Evolutionary conservation across 1,139 yeast genomes (phyloP).

Genomic region (Scheffersomyces quercinus): DNA sequence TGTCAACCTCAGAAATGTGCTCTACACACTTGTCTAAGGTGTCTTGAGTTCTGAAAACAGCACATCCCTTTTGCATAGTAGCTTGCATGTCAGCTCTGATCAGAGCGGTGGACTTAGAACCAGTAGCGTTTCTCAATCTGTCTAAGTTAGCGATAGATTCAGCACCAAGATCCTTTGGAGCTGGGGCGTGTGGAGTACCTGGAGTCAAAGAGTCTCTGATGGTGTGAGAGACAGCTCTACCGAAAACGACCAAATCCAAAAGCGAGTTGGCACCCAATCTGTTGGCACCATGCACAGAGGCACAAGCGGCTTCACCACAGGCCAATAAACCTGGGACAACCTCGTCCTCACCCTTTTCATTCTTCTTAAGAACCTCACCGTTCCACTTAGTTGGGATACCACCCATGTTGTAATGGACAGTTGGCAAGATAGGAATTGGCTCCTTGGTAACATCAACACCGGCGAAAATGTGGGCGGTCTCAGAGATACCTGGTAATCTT

Average conservation of each 20-base stretch:
- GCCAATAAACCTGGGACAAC: slow-evolving; percentile 94
- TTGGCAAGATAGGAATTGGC: slow-evolving; percentile 97
- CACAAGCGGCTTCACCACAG: slow-evolving; percentile 99
- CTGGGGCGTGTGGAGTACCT: slow-evolving; percentile 75
- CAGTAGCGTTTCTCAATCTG: slow-evolving; percentile 79
- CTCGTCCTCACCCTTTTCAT: slow-evolving; percentile 86
- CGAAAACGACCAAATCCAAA: slow-evolving; percentile 94
- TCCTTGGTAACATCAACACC: slow-evolving; percentile 99
- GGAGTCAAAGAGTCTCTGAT: slow-evolving; percentile 84
- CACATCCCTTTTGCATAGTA: slow-evolving; percentile 95
- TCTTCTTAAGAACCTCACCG: slow-evolving; percentile 88
- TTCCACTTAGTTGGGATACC: slow-evolving; percentile 98
- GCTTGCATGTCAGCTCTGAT: slow-evolving; percentile 92
- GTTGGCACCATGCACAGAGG: slow-evolving; percentile 98
- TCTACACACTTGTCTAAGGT: slow-evolving; percentile 90
- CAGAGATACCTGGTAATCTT: slow-evolving; percentile 98
- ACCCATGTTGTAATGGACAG: slow-evolving; percentile 99
- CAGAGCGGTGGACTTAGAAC: slow-evolving; percentile 79
- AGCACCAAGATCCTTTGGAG: slow-evolving; percentile 83
- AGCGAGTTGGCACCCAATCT: slow-evolving; percentile 99
- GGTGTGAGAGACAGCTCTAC: slow-evolving; percentile 96
- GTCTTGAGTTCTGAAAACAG: slow-evolving; percentile 94
- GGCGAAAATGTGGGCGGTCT: slow-evolving; percentile 96
- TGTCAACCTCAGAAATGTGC: slow-evolving; percentile 75
- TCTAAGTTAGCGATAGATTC: slow-evolving; percentile 92